phyloP scores from a whole-genome alignment of 306 rosid species.

The Urtica urens region DNA sequence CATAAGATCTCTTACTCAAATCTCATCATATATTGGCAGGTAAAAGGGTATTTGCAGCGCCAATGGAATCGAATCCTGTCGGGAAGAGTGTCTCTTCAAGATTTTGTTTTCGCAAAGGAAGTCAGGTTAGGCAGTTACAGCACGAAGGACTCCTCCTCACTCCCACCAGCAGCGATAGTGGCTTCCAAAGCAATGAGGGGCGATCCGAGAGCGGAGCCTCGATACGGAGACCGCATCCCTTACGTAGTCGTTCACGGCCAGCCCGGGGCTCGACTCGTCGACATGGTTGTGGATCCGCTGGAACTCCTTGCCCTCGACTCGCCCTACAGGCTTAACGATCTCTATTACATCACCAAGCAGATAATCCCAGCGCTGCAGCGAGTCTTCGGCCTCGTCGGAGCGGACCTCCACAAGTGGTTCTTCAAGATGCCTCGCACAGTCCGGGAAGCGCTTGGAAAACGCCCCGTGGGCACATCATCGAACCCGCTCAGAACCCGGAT shows the following conservation, averaged over 20 bases:
- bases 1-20: no score
- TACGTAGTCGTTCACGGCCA: slow-evolving; percentile 84
- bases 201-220: slow-evolving; percentile 92
- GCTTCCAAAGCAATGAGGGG: slow-evolving; percentile 78
- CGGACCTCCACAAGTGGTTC: slow-evolving; percentile 74
- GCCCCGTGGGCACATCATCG: slow-evolving; percentile 28
- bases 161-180: slow-evolving; percentile 96
- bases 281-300: slow-evolving; percentile 89
- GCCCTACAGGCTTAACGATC: slow-evolving; percentile 63
- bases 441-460: slow-evolving; percentile 56
- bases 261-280: slow-evolving; percentile 84
- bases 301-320: slow-evolving; percentile 68
- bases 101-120: slow-evolving; percentile 94
- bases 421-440: slow-evolving; percentile 72
- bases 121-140: slow-evolving; percentile 81
- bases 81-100: slow-evolving; percentile 61
- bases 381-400: slow-evolving; percentile 77
- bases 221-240: slow-evolving; percentile 80
- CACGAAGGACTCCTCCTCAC: slow-evolving; percentile 48
- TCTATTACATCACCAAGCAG: slow-evolving; percentile 85
- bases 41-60: slow-evolving; percentile 62
- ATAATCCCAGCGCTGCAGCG: slow-evolving; percentile 89
- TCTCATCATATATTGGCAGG: slow-evolving; percentile 23
- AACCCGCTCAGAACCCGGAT: slow-evolving; percentile 57
- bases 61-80: slow-evolving; percentile 88